Evolutionary conservation across 306 rosid genomes (phyloP).

Genomic region (Astragalus membranaceus): DNA sequence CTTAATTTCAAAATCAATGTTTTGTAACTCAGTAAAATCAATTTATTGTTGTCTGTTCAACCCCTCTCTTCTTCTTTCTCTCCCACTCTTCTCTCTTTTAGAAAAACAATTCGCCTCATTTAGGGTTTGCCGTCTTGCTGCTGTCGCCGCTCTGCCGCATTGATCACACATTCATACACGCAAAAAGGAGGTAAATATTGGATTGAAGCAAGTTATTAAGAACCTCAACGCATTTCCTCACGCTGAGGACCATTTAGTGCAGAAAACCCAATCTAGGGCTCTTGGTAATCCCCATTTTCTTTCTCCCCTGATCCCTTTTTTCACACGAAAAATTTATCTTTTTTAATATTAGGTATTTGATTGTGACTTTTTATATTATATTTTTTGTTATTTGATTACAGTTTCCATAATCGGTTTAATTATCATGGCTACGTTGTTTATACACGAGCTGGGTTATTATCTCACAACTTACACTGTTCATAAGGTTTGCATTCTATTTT

Average conservation of each 20-base stretch:
- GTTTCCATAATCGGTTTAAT: slow-evolving; percentile 71
- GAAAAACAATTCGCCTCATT: no score
- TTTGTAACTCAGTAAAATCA: no score
- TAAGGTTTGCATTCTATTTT: slow-evolving; percentile 46
- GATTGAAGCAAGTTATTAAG: slow-evolving; percentile 65
- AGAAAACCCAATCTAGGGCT: slow-evolving; percentile 94
- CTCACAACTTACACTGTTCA: slow-evolving; percentile 76
- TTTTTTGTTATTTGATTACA: slow-evolving; percentile 10
- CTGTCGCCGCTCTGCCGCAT: no score
- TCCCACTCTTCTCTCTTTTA: no score
- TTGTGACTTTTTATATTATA: background rate
- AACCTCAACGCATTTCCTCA: slow-evolving; percentile 94
- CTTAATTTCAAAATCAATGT: no score
- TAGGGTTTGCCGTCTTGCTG: no score
- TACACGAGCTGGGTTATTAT: slow-evolving; percentile 91
- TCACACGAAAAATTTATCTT: background rate
- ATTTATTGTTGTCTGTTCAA: no score
- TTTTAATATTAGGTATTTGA: background rate
- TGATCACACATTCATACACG: background rate
- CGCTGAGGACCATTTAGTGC: slow-evolving; percentile 89
- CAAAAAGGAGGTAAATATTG: slow-evolving; percentile 38
- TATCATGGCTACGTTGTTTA: slow-evolving; percentile 74
- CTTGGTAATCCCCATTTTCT: slow-evolving; percentile 44
- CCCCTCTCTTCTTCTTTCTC: no score
- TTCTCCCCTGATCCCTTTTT: background rate